phyloP scores from a whole-genome alignment of 345 rosid species.

The Aquilaria yunnanensis region DNA sequence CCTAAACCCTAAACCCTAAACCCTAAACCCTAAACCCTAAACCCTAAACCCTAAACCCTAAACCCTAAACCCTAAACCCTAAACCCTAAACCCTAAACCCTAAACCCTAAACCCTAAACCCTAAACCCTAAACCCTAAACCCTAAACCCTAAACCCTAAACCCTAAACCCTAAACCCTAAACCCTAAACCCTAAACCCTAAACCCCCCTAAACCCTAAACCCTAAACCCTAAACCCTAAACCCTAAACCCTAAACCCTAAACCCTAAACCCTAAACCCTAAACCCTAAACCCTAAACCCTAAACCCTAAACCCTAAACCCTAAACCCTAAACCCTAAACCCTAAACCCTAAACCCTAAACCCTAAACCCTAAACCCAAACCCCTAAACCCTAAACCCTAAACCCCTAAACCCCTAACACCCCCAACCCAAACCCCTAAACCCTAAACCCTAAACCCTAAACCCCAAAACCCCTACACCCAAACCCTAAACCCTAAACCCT shows the following conservation, averaged over 20 bases:
- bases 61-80: slow-evolving; percentile 9
- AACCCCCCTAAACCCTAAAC: slow-evolving; percentile 16
- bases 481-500: slow-evolving; percentile 9
- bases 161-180: slow-evolving; percentile 17
- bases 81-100: slow-evolving; percentile 13
- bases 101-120: slow-evolving; percentile 14
- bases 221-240: slow-evolving; percentile 16
- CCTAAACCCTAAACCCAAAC: slow-evolving; percentile 12
- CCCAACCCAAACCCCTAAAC: slow-evolving; percentile 5
- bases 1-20: slow-evolving; percentile 17
- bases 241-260: slow-evolving; percentile 13
- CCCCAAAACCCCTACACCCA: slow-evolving; percentile 9
- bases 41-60: slow-evolving; percentile 13
- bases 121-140: slow-evolving; percentile 17
- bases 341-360: slow-evolving; percentile 15
- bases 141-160: slow-evolving; percentile 14
- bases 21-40: slow-evolving; percentile 12
- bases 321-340: slow-evolving; percentile 9
- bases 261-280: slow-evolving; percentile 11
- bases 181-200: slow-evolving; percentile 16
- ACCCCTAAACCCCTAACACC: slow-evolving; percentile 8
- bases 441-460: slow-evolving; percentile 11
- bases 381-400: slow-evolving; percentile 17
- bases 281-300: slow-evolving; percentile 10
- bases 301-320: slow-evolving; percentile 12